A percentile compares a stretch with the other conserved stretches of the same genome.
These are phyloP conservation scores for Rhizopus sp. DNA, from an alignment of 371 early-diverging fungal species.

Conservation along the genomic window DNA sequence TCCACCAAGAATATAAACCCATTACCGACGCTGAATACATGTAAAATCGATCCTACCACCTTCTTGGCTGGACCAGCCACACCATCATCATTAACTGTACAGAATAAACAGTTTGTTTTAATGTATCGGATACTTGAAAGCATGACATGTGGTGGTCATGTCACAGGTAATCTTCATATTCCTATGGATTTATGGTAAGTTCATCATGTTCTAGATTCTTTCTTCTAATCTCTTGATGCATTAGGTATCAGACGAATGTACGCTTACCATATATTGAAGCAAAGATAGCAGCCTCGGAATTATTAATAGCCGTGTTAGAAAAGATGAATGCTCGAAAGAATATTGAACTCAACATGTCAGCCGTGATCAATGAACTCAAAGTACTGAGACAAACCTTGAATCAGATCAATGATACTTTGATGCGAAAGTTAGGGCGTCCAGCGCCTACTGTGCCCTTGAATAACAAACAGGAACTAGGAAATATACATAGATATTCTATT, in stretches of 20 bases:
- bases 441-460: background rate
- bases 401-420: slow-evolving; percentile 24
- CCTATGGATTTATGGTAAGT: slow-evolving; percentile 40
- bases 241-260: slow-evolving; percentile 34
- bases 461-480: background rate
- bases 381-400: slow-evolving; percentile 24
- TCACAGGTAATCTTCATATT: slow-evolving; percentile 26
- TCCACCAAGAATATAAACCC: background rate
- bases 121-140: slow-evolving; percentile 23
- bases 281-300: slow-evolving; percentile 30
- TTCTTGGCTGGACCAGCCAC: background rate
- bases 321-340: slow-evolving; percentile 17
- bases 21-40: background rate
- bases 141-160: slow-evolving; percentile 35
- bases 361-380: slow-evolving; percentile 8
- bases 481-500: background rate
- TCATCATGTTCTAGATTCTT: background rate
- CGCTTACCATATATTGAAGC: slow-evolving; percentile 30
- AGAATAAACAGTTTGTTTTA: slow-evolving; percentile 1
- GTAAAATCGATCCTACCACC: slow-evolving; percentile 3
- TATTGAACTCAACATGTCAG: slow-evolving; percentile 7
- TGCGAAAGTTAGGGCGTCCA: slow-evolving; percentile 16
- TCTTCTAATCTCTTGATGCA: background rate
- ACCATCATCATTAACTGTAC: background rate
- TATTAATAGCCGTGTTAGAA: slow-evolving; percentile 21